Percentiles rank a stretch among this genome's conserved stretches.
phyloP scores from a whole-genome alignment of 2,329 filamentous ascomycete species.

The Verticillium tricorpus region DNA sequence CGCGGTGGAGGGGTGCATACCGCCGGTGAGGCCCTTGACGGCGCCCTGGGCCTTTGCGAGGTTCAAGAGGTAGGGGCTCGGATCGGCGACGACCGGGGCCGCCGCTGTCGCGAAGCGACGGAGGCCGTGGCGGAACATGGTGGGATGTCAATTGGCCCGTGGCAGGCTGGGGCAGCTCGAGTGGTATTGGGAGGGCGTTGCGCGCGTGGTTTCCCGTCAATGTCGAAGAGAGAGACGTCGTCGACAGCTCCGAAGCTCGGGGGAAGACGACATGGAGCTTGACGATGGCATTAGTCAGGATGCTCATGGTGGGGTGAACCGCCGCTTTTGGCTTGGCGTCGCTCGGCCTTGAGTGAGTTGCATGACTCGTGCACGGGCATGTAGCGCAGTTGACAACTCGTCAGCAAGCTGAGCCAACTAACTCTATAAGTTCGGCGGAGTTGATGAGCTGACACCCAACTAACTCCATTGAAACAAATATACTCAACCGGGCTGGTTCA shows the following conservation, averaged over 20 bases:
- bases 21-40: constrained; percentile 74
- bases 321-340: no score
- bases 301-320: neutral
- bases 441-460: no score
- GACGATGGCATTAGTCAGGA: neutral
- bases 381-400: no score
- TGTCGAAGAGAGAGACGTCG: neutral
- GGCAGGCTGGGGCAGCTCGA: constrained; percentile 1
- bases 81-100: constrained; percentile 36
- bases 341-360: no score
- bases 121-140: constrained; percentile 64
- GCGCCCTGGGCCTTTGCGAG: constrained; percentile 78
- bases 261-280: neutral
- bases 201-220: neutral
- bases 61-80: constrained; percentile 58
- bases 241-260: constrained; percentile 1
- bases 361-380: no score
- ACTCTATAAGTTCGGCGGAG: no score
- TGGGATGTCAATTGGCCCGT: constrained; percentile 11
- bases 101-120: constrained; percentile 64
- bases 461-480: no score
- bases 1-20: constrained; percentile 40
- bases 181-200: neutral
- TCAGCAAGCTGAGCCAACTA: no score
- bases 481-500: no score